phyloP scores from a whole-genome alignment of 2,329 filamentous ascomycete genomes.

The Ilyonectria robusta region DNA sequence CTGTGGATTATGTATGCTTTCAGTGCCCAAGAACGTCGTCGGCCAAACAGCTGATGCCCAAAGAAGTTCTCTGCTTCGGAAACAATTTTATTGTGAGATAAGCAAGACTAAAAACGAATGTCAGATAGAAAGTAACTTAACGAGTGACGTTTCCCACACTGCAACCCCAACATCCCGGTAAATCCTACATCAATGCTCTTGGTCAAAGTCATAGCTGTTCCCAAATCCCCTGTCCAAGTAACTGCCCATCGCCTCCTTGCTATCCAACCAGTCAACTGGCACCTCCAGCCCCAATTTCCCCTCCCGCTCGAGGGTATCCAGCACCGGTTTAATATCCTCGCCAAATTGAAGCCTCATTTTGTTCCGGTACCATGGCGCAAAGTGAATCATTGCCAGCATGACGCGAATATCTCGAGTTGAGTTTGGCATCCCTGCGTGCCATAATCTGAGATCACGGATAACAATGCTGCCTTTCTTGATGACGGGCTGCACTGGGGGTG shows the following conservation, averaged over 20 bases:
- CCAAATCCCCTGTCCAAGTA: conserved; percentile 72
- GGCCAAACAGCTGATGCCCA: background rate
- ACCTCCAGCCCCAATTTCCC: conserved; percentile 60
- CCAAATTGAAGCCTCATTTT: conserved; percentile 69
- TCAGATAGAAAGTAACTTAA: background rate
- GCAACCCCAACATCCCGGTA: background rate
- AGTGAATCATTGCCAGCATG: conserved; percentile 74
- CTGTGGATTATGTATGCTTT: background rate
- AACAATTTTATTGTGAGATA: too few species aligned
- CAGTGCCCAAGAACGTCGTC: background rate
- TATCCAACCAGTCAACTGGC: conserved; percentile 63
- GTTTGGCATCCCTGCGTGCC: conserved; percentile 77
- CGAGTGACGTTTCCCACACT: background rate
- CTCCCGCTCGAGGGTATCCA: conserved; percentile 60
- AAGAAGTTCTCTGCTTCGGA: background rate
- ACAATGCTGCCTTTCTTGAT: conserved; percentile 70
- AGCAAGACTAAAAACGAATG: background rate
- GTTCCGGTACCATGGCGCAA: conserved; percentile 71
- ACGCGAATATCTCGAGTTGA: conserved; percentile 63
- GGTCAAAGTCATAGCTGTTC: conserved; percentile 74
- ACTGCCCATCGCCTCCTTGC: conserved; percentile 56
- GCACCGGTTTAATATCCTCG: conserved; percentile 61
- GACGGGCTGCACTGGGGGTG: conserved; percentile 64
- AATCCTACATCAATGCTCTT: conserved; percentile 50
- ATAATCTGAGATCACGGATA: conserved; percentile 72